Evolutionary conservation across 352 stramenopile species (phyloP).

Genomic region (Vaucheria bursata): DNA sequence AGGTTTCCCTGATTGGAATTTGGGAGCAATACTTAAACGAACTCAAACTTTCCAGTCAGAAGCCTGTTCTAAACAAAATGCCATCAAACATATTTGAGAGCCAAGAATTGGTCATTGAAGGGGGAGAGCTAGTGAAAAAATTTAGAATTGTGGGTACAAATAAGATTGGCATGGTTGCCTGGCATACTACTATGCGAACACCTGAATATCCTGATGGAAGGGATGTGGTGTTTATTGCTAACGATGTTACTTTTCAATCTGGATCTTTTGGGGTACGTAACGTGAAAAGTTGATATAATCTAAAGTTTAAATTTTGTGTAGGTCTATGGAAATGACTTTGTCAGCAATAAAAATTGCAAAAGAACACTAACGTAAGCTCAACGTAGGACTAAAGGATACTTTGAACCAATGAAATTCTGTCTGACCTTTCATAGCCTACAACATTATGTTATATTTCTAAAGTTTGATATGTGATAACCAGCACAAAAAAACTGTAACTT

Average conservation of each 20-base stretch:
- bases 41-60: conserved; percentile 41
- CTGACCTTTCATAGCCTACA: too few relatives aligned
- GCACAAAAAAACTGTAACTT: too few relatives aligned
- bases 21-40: conserved; percentile 42
- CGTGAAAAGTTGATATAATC: too few relatives aligned
- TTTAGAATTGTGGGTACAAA: conserved; percentile 62
- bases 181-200: conserved; percentile 92
- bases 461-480: too few relatives aligned
- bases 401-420: too few relatives aligned
- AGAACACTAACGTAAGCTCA: too few relatives aligned
- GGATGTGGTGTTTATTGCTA: conserved; percentile 96
- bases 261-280: conserved; percentile 91
- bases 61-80: conserved; percentile 6
- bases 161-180: conserved; percentile 95
- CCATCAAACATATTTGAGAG: conserved; percentile 57
- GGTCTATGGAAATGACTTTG: too few relatives aligned
- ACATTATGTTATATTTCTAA: too few relatives aligned
- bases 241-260: conserved; percentile 99
- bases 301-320: too few relatives aligned
- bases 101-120: conserved; percentile 57
- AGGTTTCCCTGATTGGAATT: conserved; percentile 29
- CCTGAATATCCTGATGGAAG: conserved; percentile 93
- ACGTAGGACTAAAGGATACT: too few relatives aligned
- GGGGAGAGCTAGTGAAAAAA: conserved; percentile 53
- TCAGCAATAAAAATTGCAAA: too few relatives aligned